Base-by-base conservation (phyloP, 1,284 basidiomycete genomes). In the Testicularia cyperi region DNA sequence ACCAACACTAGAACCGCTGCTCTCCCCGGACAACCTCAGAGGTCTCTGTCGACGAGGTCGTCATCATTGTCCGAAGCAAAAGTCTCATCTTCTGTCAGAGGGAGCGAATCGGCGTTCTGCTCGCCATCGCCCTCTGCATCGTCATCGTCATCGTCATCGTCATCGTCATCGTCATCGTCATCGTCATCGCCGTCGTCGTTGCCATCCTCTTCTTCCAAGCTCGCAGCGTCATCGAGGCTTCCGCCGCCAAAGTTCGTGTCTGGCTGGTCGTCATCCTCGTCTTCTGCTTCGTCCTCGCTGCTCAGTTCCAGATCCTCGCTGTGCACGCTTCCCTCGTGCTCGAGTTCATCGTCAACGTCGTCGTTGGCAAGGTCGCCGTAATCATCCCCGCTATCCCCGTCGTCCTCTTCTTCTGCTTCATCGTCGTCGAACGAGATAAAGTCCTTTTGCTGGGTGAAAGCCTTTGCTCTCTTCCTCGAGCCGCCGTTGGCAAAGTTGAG, bases 381-480 rank as follows among this genome's bases (percentile, higher is more conserved):
- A 4, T 45, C 38, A 16, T 44, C 47, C 13, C 44, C 43, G 5
- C 23, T 29, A 9, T 53, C 51, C 2, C 38, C 39, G 5, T 25
- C 49, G 8, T 51, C 43, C 2, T 37, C 49, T 10, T 38, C 52
- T 1, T 54, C 51, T 3, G 53, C 54, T 2, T 49, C 55, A 0
- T 51, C 55, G 33, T 63, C 70, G 22, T 56, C 64, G 25, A 75
- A 69, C 9, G 57, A 65, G 21, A 75, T 72, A 32, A 62, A 74
- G 44, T 74, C 70, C 32, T 51, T 44, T 49, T 74, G 68, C 29
- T 53, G 39, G 3, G 54, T 57, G 38, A 71, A 72, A 4, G 53
- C 58, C 33, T 57, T 53, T 1, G 53, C 51, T 24, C 51, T 60
- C 8, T 51, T 40, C 19, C 47, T 38, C 13, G 46, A 45, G 18